phyloP scores from a whole-genome alignment of 768 basidiomycete genomes.

The Hemileccinum impolitum region DNA sequence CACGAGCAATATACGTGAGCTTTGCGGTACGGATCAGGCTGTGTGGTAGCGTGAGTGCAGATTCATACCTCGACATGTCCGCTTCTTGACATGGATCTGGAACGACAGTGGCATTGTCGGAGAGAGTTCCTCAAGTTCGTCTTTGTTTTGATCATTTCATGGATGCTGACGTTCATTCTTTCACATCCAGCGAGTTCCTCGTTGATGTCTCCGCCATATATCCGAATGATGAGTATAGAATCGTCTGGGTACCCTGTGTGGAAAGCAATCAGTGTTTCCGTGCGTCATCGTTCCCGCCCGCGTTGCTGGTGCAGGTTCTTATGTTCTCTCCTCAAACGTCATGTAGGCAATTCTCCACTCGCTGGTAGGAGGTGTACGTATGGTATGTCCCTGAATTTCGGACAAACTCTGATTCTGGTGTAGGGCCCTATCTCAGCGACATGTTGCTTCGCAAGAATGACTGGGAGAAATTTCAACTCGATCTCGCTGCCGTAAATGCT shows the following conservation, averaged over 20 bases:
- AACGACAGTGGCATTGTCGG: conserved; percentile 21
- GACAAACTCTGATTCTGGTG: neutral
- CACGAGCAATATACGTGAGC: conserved; percentile 40
- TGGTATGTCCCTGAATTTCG: neutral
- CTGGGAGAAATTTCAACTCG: conserved; percentile 9
- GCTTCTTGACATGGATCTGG: neutral
- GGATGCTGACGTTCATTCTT: neutral
- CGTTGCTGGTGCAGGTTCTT: too few species aligned
- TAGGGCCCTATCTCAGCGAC: conserved; percentile 17
- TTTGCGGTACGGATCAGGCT: conserved; percentile 47
- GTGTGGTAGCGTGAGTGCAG: conserved; percentile 38
- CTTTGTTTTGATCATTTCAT: neutral
- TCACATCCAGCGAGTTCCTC: conserved; percentile 13
- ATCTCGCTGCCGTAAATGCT: too few species aligned
- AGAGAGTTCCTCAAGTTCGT: conserved; percentile 17
- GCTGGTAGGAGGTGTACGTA: conserved; percentile 12
- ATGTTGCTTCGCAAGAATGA: conserved; percentile 21
- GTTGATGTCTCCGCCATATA: neutral
- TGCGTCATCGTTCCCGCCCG: conserved; percentile 6
- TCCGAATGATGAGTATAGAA: neutral
- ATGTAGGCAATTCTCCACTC: neutral
- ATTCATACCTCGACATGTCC: neutral
- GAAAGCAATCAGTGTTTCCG: conserved; percentile 23
- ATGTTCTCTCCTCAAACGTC: neutral
- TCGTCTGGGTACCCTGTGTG: conserved; percentile 20